Percentiles rank a stretch among this genome's conserved stretches.
Evolutionary conservation across 2,329 filamentous ascomycete genomes (phyloP).

Genomic region (Fusarium transvaalense): DNA sequence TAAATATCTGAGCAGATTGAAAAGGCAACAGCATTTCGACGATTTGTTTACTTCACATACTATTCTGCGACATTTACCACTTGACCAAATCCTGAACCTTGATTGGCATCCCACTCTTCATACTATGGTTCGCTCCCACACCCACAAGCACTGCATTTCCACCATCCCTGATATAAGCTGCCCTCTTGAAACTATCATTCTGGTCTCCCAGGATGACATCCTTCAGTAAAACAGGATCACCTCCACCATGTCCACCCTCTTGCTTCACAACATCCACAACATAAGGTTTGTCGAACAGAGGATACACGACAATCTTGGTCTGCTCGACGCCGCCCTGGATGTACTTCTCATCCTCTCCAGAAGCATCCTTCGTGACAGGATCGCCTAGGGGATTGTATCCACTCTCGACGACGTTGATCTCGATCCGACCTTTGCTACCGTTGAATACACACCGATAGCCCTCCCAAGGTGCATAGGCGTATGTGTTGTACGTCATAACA

Average conservation of each 20-base stretch:
- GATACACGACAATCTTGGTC: constrained; percentile 63
- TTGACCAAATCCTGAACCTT: constrained; percentile 42
- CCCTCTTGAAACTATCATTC: constrained; percentile 63
- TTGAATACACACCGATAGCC: constrained; percentile 70
- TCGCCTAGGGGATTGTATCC: constrained; percentile 71
- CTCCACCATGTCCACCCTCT: constrained; percentile 70
- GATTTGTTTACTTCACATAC: too few species aligned
- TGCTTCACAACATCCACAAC: constrained; percentile 66
- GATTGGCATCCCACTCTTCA: constrained; percentile 50
- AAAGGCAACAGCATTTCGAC: too few species aligned
- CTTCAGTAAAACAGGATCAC: constrained; percentile 65
- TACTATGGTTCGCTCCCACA: constrained; percentile 69
- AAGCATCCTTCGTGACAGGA: constrained; percentile 57
- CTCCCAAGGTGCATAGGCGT: constrained; percentile 74
- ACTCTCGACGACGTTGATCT: constrained; percentile 72
- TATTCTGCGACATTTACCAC: constrained; percentile 23
- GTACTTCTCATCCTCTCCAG: constrained; percentile 53
- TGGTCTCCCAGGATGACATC: constrained; percentile 67
- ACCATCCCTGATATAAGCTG: constrained; percentile 69
- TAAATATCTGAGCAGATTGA: not conserved
- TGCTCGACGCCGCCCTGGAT: constrained; percentile 49
- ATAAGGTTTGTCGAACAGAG: constrained; percentile 67
- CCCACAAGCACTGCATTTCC: constrained; percentile 70
- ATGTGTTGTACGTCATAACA: constrained; percentile 68
- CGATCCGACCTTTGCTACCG: constrained; percentile 68